phyloP scores from a whole-genome alignment of 75 land plant species.

The Selaginella moellendorffii region DNA sequence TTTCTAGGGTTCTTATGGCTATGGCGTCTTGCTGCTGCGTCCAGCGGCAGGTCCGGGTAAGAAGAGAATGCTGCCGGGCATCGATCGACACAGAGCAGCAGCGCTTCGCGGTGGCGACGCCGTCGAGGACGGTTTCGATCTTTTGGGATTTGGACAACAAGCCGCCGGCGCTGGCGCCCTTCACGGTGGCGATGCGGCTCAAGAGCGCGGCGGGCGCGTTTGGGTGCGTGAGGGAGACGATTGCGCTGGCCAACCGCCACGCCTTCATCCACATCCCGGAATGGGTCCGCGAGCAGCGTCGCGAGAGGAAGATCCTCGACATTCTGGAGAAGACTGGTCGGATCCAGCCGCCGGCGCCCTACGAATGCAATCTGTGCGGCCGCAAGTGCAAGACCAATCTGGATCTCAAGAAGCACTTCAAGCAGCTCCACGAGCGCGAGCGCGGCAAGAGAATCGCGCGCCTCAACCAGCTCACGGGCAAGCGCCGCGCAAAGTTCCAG shows the following conservation, averaged over 20 bases:
- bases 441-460: slow-evolving; percentile 49
- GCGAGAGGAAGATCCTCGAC: slow-evolving; percentile 30
- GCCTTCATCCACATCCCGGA: slow-evolving; percentile 39
- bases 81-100: too few species aligned
- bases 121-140: slow-evolving; percentile 32
- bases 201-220: slow-evolving; percentile 34
- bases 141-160: slow-evolving; percentile 89
- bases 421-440: slow-evolving; percentile 67
- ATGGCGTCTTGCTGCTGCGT: too few species aligned
- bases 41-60: too few species aligned
- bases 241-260: slow-evolving; percentile 61
- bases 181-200: slow-evolving; percentile 49
- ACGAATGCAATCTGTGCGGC: slow-evolving; percentile 61
- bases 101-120: background rate
- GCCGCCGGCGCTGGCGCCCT: slow-evolving; percentile 48
- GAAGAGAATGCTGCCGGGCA: too few species aligned
- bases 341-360: slow-evolving; percentile 20
- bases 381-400: slow-evolving; percentile 40
- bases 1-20: too few species aligned
- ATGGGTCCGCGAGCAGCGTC: slow-evolving; percentile 31
- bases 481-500: slow-evolving; percentile 28
- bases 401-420: slow-evolving; percentile 55
- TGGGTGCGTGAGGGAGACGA: slow-evolving; percentile 37
- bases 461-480: slow-evolving; percentile 44
- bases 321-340: slow-evolving; percentile 27